Conservation (phyloP, 805 yeast species). For the Lipomyces anomalus region DNA sequence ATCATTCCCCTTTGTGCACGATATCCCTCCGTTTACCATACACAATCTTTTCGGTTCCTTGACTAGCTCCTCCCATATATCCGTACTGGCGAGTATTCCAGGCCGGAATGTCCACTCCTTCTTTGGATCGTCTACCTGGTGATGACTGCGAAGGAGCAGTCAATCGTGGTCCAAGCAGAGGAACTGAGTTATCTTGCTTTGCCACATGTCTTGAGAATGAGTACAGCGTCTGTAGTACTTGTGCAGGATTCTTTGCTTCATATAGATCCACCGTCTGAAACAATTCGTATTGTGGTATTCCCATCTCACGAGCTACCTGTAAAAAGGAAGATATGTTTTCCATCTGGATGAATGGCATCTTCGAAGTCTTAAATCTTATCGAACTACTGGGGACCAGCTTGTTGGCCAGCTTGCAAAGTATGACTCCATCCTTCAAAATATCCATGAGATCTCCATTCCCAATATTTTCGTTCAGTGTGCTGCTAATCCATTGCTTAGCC, state of each 20-base stretch:
- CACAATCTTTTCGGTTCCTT: conserved; percentile 47
- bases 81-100: conserved; percentile 63
- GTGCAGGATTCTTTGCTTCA: conserved; percentile 71
- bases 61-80: conserved; percentile 46
- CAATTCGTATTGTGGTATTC: conserved; percentile 74
- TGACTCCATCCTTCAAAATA: conserved; percentile 55
- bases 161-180: conserved; percentile 56
- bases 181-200: conserved; percentile 44
- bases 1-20: conserved; percentile 16
- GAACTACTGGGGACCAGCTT: conserved; percentile 36
- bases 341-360: conserved; percentile 78
- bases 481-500: conserved; percentile 49
- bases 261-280: conserved; percentile 74
- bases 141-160: conserved; percentile 44
- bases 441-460: conserved; percentile 46
- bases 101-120: conserved; percentile 46
- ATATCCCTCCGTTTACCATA: conserved; percentile 51
- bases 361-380: conserved; percentile 49
- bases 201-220: conserved; percentile 68
- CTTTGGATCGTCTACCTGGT: conserved; percentile 43
- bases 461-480: conserved; percentile 34
- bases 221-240: conserved; percentile 66
- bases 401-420: conserved; percentile 44
- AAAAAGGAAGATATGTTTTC: conserved; percentile 75
- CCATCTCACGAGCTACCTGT: conserved; percentile 52